A percentile compares a stretch with the other conserved stretches of the same genome.
Evolutionary conservation across 371 early-diverging fungal species (phyloP).

Genomic region (Thermomucor indicae-seudaticae): DNA sequence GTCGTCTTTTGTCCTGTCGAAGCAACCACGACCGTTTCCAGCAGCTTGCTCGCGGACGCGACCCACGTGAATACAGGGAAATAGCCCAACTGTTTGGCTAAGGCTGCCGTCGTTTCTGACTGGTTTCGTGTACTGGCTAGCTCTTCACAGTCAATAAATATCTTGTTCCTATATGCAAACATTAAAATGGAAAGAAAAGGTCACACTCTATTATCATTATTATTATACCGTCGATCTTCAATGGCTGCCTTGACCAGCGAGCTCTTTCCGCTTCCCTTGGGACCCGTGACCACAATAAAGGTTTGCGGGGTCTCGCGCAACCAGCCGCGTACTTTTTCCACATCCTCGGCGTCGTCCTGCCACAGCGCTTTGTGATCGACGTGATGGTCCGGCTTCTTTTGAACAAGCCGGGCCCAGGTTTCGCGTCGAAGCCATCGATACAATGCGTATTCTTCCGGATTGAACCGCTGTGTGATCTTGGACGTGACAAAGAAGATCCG

Average conservation of each 20-base stretch:
- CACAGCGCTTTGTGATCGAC: conserved; percentile 32
- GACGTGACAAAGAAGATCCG: conserved; percentile 83
- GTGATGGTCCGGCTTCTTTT: not conserved
- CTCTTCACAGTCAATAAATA: conserved; percentile 77
- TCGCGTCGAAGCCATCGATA: conserved; percentile 65
- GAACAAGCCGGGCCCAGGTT: conserved; percentile 48
- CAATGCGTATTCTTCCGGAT: conserved; percentile 56
- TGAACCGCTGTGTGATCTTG: conserved; percentile 76
- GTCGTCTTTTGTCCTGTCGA: conserved; percentile 85
- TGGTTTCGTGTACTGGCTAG: conserved; percentile 72
- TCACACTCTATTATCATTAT: not conserved
- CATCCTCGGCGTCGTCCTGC: conserved; percentile 61
- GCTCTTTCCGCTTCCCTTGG: conserved; percentile 59
- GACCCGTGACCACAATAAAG: conserved; percentile 57
- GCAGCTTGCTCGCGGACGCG: conserved; percentile 60
- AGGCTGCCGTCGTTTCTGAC: conserved; percentile 56
- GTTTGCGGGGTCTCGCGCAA: conserved; percentile 72
- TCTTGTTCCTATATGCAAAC: conserved; percentile 43
- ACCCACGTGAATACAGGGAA: conserved; percentile 81
- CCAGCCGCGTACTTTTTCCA: conserved; percentile 53
- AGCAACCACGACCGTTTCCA: conserved; percentile 79
- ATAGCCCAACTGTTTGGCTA: conserved; percentile 78
- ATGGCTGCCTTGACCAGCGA: conserved; percentile 52
- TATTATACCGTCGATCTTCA: conserved; percentile 40
- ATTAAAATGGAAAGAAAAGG: not conserved